Base-by-base conservation (phyloP, 305 asterid species). In the Vinca major region DNA sequence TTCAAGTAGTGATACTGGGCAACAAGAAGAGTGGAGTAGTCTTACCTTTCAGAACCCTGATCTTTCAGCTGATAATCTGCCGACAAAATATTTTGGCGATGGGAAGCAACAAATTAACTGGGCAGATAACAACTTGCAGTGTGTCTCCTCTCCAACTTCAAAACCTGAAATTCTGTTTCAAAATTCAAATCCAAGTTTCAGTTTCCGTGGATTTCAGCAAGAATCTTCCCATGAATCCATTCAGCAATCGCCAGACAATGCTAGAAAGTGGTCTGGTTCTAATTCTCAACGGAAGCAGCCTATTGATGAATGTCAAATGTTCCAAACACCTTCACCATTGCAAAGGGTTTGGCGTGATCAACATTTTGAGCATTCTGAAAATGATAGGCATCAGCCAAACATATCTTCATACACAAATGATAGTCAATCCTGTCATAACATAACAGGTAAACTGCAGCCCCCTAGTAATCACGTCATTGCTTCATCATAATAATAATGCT, bases 1-100 rank as follows among this genome's bases (percentile, higher is more conserved):
- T 71, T 86, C 94, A 48, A 74, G 92, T 68, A 81, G 78, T 67
- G 90, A 86, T 71, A 80, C 87, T 19, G 90, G 80, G 44, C 70
- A 83, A 64, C 93, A 86, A 75, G 95, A 88, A 74, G 93, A 85
- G 73, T 85, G 92, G 91, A 85, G 86, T 63, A 91, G 89, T 47
- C 73, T 86, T 79, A 88, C 86, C 79, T 81, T 83, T 76, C 96
- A 88, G 79, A 86, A 85, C 54, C 86, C 86, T n/a, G 90, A 86
- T 66, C 82, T 76, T 52, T 79, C 86, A 52, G 74, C 66, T 68
- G 90, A 83, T 56, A 81, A 80, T 61, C 89, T 80, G 47, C 81
- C 72, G 17, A 43, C 81, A 19, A 79, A 77, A 68, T 79, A 75
- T 61, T 65, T 78, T 33, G 77, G 75, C 49, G 67, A 69, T 58